phyloP scores from a whole-genome alignment of 345 rosid genomes.

The Salix suchowensis region DNA sequence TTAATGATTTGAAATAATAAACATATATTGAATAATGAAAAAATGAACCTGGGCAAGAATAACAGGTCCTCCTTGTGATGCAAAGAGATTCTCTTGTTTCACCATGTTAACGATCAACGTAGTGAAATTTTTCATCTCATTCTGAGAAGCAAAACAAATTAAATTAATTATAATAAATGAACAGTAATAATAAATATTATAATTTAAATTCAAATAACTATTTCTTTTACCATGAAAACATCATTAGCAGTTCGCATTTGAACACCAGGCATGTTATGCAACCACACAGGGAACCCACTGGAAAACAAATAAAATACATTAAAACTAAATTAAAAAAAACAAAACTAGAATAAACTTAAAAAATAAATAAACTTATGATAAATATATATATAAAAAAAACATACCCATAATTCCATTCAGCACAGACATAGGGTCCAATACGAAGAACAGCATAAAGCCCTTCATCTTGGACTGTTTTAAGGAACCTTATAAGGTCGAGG shows the following conservation, averaged over 20 bases:
- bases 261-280: slow-evolving; percentile 5
- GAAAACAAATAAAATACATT: neutral
- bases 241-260: slow-evolving; percentile 10
- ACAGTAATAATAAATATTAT: neutral
- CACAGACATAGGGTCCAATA: slow-evolving; percentile 67
- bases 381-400: too few species aligned
- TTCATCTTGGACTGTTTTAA: slow-evolving; percentile 45
- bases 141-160: slow-evolving; percentile 6
- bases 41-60: slow-evolving; percentile 58
- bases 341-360: neutral
- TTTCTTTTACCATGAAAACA: slow-evolving; percentile 12
- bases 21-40: neutral
- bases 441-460: slow-evolving; percentile 56
- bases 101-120: slow-evolving; percentile 54
- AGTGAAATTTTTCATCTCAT: slow-evolving; percentile 72
- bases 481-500: slow-evolving; percentile 50
- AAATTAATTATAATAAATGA: neutral
- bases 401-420: slow-evolving; percentile 6
- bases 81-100: slow-evolving; percentile 58
- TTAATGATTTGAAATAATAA: too few species aligned
- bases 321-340: neutral
- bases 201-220: neutral
- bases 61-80: slow-evolving; percentile 78
- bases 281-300: slow-evolving; percentile 13
- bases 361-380: too few species aligned